phyloP scores from a whole-genome alignment of 176 grass and related monocot species.

The Stipa capillata region DNA sequence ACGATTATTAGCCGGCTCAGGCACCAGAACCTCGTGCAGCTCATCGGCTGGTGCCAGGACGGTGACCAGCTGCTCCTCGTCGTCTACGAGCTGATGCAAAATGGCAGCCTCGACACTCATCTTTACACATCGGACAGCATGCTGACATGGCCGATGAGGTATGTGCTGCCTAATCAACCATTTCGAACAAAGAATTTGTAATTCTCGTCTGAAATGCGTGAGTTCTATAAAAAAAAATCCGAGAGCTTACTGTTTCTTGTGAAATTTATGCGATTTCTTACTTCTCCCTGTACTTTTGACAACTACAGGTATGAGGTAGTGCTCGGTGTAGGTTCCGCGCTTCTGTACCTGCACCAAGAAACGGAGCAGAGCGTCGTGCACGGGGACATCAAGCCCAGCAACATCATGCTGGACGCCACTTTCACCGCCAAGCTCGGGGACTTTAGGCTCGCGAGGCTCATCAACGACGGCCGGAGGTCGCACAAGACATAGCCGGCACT shows the following conservation, averaged over 20 bases:
- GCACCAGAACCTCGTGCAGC: conserved; percentile 30
- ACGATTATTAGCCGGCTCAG: conserved; percentile 32
- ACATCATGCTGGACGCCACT: not conserved
- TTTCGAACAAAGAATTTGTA: not conserved
- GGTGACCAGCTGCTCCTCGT: not conserved
- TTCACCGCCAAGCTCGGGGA: conserved; percentile 12
- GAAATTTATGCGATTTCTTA: not conserved
- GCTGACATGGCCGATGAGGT: not conserved
- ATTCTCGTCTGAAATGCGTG: too few relatives aligned
- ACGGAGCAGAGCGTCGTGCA: not conserved
- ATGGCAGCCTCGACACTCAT: conserved; percentile 42
- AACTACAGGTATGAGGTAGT: not conserved
- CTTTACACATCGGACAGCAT: not conserved
- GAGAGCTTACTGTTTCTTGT: not conserved
- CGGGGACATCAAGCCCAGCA: conserved; percentile 13
- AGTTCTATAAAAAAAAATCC: too few relatives aligned
- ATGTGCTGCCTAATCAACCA: not conserved
- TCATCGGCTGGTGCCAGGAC: conserved; percentile 27
- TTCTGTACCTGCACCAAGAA: conserved; percentile 16
- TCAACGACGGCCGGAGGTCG: not conserved
- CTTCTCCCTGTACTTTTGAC: not conserved
- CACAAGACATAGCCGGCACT: not conserved
- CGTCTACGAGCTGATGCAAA: conserved; percentile 39
- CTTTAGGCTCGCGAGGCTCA: not conserved
- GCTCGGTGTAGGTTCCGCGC: not conserved